Conservation (phyloP, 257 asterid genomes). For the Osmanthus fragrans region DNA sequence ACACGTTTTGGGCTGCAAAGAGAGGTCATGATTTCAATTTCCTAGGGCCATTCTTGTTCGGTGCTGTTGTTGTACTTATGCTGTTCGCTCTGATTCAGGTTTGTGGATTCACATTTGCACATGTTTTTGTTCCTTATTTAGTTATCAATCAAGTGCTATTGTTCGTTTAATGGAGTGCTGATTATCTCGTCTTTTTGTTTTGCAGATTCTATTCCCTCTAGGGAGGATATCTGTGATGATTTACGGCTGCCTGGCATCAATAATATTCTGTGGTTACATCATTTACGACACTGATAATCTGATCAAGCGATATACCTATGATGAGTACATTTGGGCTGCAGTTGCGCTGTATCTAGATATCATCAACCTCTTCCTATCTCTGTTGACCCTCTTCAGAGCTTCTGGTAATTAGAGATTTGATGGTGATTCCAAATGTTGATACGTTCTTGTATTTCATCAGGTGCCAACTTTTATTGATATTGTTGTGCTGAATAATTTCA, state of each 20-base stretch:
- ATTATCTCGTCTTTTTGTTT: neutral
- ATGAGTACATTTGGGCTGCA: conserved; percentile 58
- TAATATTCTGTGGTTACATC: conserved; percentile 57
- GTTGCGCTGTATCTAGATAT: conserved; percentile 57
- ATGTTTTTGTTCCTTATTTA: neutral
- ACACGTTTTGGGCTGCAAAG: conserved; percentile 64
- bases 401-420: conserved; percentile 26
- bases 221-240: conserved; percentile 43
- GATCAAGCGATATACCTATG: conserved; percentile 54
- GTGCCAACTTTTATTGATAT: neutral
- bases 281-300: conserved; percentile 58
- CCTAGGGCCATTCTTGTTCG: conserved; percentile 58
- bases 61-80: conserved; percentile 44
- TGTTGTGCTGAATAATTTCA: neutral
- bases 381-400: conserved; percentile 41
- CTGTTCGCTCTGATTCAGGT: conserved; percentile 57
- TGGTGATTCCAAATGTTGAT: neutral
- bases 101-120: neutral
- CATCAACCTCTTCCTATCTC: conserved; percentile 49
- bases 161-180: neutral
- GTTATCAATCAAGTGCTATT: neutral
- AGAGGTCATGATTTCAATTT: conserved; percentile 59
- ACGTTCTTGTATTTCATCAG: neutral
- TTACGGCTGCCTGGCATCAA: conserved; percentile 49
- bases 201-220: conserved; percentile 56